Evolutionary conservation across 352 stramenopile species (phyloP).

Genomic region (Pythium rhizo-oryzae): DNA sequence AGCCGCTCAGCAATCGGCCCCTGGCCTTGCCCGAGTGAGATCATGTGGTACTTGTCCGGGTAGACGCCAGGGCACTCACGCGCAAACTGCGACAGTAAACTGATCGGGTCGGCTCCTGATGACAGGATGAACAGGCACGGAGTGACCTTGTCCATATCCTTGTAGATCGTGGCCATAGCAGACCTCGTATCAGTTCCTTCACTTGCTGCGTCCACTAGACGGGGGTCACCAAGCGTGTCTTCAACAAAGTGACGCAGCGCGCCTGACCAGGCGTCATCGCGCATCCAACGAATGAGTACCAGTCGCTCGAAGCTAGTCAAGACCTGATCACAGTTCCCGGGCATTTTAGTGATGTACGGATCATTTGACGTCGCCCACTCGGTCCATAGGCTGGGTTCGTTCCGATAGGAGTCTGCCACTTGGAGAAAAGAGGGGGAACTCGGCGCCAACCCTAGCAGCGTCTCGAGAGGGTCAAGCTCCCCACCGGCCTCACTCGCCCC

Average conservation of each 20-base stretch:
- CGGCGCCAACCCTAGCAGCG: constrained; percentile 36
- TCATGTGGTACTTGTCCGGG: constrained; percentile 51
- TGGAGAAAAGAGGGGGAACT: constrained; percentile 27
- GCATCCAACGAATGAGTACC: constrained; percentile 60
- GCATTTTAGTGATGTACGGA: constrained; percentile 42
- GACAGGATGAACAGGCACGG: constrained; percentile 82
- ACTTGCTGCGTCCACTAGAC: constrained; percentile 22
- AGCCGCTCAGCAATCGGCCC: constrained; percentile 64
- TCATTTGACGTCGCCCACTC: constrained; percentile 43
- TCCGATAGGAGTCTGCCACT: constrained; percentile 51
- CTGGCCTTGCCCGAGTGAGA: constrained; percentile 81
- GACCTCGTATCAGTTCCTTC: constrained; percentile 8
- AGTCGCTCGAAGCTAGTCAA: constrained; percentile 54
- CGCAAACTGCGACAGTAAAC: constrained; percentile 52
- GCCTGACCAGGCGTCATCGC: constrained; percentile 48
- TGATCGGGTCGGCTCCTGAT: constrained; percentile 63
- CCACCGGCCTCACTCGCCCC: background rate
- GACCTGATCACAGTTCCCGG: constrained; percentile 34
- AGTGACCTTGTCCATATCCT: constrained; percentile 61
- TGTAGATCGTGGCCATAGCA: constrained; percentile 51
- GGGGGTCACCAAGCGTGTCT: constrained; percentile 35
- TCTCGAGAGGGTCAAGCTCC: constrained; percentile 24
- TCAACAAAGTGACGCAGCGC: constrained; percentile 46
- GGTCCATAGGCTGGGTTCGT: constrained; percentile 42
- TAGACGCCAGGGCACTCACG: constrained; percentile 30